These are phyloP conservation scores for Graphiopsis chlorocephala DNA, from an alignment of 2,329 filamentous ascomycete species.

Conservation along the genomic window DNA sequence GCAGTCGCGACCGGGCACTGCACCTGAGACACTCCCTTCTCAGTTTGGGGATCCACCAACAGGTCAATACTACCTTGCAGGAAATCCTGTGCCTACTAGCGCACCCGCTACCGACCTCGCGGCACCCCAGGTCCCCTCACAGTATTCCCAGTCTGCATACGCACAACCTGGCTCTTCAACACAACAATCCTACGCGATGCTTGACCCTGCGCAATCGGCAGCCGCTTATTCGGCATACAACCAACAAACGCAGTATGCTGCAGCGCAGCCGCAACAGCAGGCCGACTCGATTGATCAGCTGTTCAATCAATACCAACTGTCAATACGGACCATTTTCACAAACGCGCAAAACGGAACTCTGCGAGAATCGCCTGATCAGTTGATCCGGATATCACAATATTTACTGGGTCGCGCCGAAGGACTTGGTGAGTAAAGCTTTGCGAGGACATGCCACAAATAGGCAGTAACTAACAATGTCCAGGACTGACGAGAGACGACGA, in stretches of 20 bases:
- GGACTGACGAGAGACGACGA: slow-evolving; percentile 83
- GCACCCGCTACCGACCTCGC: slow-evolving; percentile 57
- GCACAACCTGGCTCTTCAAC: slow-evolving; percentile 56
- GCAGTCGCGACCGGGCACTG: slow-evolving; percentile 66
- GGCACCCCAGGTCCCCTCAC: slow-evolving; percentile 64
- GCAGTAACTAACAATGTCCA: slow-evolving; percentile 38
- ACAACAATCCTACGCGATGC: slow-evolving; percentile 53
- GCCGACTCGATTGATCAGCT: slow-evolving; percentile 54
- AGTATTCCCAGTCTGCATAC: slow-evolving; percentile 59
- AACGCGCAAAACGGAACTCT: slow-evolving; percentile 63
- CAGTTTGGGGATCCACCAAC: slow-evolving; percentile 64
- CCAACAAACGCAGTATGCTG: slow-evolving; percentile 24
- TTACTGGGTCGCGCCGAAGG: slow-evolving; percentile 63
- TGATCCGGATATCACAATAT: slow-evolving; percentile 65
- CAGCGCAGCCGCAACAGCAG: slow-evolving; percentile 22
- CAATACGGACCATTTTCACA: slow-evolving; percentile 65
- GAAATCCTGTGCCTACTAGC: slow-evolving; percentile 58
- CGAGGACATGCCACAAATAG: neutral
- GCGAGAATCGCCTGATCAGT: slow-evolving; percentile 55
- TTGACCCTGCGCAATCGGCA: slow-evolving; percentile 46
- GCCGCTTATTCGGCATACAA: slow-evolving; percentile 26
- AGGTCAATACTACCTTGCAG: slow-evolving; percentile 65
- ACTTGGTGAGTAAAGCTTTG: slow-evolving; percentile 55
- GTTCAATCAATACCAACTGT: slow-evolving; percentile 61
- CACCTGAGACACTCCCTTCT: slow-evolving; percentile 71